Percentiles rank a stretch among this genome's conserved stretches.
phyloP scores from a whole-genome alignment of 192 early-diverging fungal species.

The Glomus cerebriforme region DNA sequence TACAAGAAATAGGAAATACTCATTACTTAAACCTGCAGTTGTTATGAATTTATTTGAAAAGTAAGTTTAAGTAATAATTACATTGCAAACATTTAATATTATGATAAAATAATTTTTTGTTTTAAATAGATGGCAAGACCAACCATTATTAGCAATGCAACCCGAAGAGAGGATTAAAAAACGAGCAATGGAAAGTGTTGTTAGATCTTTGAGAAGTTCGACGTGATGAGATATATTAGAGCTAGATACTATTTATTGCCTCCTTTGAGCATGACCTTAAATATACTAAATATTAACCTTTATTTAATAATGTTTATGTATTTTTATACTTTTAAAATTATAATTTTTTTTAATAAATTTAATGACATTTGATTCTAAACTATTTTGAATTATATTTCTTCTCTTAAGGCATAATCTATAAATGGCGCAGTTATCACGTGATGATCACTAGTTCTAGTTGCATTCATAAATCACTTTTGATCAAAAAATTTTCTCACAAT shows the following conservation, averaged over 20 bases:
- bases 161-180: constrained; percentile 4
- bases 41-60: constrained; percentile 78
- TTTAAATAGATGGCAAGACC: constrained; percentile 12
- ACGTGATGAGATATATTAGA: constrained; percentile 26
- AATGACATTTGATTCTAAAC: too few relatives aligned
- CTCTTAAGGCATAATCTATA: too few relatives aligned
- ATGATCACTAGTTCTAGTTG: too few relatives aligned
- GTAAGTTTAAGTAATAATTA: constrained; percentile 49
- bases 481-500: too few relatives aligned
- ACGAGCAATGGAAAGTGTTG: constrained; percentile 25
- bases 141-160: background rate
- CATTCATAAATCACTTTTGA: too few relatives aligned
- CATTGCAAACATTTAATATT: background rate
- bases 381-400: too few relatives aligned
- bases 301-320: too few relatives aligned
- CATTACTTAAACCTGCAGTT: constrained; percentile 63
- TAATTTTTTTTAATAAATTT: too few relatives aligned
- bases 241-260: too few relatives aligned
- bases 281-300: too few relatives aligned
- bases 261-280: too few relatives aligned
- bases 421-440: background rate
- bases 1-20: constrained; percentile 65
- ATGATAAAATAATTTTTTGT: background rate
- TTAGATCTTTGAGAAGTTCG: constrained; percentile 6
- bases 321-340: too few relatives aligned